A percentile compares a stretch with the other conserved stretches of the same genome.
These are phyloP conservation scores for Cladosporium sp. DNA, from an alignment of 2,329 filamentous ascomycete species.

Conservation along the genomic window DNA sequence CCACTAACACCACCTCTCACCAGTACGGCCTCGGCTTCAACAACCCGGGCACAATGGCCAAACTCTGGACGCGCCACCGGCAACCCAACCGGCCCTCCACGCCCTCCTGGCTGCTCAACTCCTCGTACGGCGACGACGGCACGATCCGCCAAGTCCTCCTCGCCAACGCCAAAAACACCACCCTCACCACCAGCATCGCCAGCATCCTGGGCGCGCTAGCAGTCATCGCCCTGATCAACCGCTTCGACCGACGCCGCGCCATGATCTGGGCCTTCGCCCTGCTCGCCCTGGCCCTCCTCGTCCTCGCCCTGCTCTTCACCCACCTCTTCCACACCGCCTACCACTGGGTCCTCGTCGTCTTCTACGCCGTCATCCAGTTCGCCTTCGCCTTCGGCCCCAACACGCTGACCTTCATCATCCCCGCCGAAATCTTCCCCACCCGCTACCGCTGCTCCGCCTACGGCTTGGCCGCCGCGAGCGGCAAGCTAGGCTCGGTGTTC, in stretches of 20 bases:
- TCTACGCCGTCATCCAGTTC: constrained; percentile 44
- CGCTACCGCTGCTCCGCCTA: constrained; percentile 52
- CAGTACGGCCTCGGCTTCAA: constrained; percentile 23
- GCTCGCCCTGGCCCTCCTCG: constrained; percentile 40
- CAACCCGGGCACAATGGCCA: constrained; percentile 18
- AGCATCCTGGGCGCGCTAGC: constrained; percentile 40
- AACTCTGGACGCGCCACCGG: constrained; percentile 18
- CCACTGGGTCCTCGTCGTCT: constrained; percentile 33
- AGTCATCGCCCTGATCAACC: constrained; percentile 37
- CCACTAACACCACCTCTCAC: not conserved
- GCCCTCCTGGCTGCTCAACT: constrained; percentile 17
- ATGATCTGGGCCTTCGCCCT: constrained; percentile 44
- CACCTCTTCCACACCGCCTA: constrained; percentile 30
- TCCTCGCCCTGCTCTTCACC: constrained; percentile 40
- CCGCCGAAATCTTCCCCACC: constrained; percentile 55
- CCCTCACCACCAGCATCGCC: constrained; percentile 29
- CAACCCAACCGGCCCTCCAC: constrained; percentile 7
- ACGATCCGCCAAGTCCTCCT: constrained; percentile 17
- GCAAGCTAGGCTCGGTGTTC: constrained; percentile 50
- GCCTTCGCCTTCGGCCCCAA: constrained; percentile 46
- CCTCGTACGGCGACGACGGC: constrained; percentile 10
- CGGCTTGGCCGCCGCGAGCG: constrained; percentile 50
- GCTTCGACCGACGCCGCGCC: constrained; percentile 38
- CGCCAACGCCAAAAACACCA: constrained; percentile 19
- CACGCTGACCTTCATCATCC: constrained; percentile 34